These are phyloP conservation scores for Trichothecium roseum DNA, from an alignment of 2,329 filamentous ascomycete genomes.

Conservation along the genomic window DNA sequence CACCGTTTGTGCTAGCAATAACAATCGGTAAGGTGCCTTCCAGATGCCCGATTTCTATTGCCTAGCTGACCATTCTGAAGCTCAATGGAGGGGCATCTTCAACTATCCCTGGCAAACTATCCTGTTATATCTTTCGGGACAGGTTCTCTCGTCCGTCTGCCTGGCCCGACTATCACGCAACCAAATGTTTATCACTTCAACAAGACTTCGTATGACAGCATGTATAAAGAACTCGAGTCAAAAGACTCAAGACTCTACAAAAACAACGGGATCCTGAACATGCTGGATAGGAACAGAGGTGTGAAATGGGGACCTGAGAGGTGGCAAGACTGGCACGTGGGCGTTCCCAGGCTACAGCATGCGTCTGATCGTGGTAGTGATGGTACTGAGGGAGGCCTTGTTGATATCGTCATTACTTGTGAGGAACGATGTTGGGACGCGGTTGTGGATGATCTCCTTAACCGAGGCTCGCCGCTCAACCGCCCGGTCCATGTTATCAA, in stretches of 20 bases:
- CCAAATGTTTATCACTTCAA: slow-evolving; percentile 99
- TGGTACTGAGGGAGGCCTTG: slow-evolving; percentile 79
- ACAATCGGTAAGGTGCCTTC: slow-evolving; percentile 63
- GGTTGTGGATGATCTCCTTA: slow-evolving; percentile 85
- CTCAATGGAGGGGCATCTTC: slow-evolving; percentile 98
- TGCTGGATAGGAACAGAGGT: slow-evolving; percentile 83
- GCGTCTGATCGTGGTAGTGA: slow-evolving; percentile 63
- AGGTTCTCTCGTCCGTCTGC: slow-evolving; percentile 84
- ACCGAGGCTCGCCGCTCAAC: slow-evolving; percentile 77
- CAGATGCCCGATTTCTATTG: neutral
- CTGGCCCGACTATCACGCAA: slow-evolving; percentile 81
- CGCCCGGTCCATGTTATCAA: slow-evolving; percentile 96
- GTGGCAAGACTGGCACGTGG: slow-evolving; percentile 95
- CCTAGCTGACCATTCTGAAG: slow-evolving; percentile 24
- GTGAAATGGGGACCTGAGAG: slow-evolving; percentile 95
- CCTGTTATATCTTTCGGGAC: slow-evolving; percentile 99
- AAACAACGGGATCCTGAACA: slow-evolving; percentile 87
- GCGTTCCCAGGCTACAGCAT: slow-evolving; percentile 70
- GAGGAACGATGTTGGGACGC: slow-evolving; percentile 98
- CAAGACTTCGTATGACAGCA: slow-evolving; percentile 86
- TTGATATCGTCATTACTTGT: slow-evolving; percentile 93
- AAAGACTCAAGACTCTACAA: slow-evolving; percentile 85
- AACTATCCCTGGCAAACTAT: slow-evolving; percentile 74
- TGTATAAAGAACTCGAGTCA: slow-evolving; percentile 79
- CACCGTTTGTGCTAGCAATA: slow-evolving; percentile 97